Evolutionary conservation across 495 filamentous ascomycete genomes (phyloP), one percentile per base, ranked within the genome.

Genomic region (Neurospora sp.): DNA sequence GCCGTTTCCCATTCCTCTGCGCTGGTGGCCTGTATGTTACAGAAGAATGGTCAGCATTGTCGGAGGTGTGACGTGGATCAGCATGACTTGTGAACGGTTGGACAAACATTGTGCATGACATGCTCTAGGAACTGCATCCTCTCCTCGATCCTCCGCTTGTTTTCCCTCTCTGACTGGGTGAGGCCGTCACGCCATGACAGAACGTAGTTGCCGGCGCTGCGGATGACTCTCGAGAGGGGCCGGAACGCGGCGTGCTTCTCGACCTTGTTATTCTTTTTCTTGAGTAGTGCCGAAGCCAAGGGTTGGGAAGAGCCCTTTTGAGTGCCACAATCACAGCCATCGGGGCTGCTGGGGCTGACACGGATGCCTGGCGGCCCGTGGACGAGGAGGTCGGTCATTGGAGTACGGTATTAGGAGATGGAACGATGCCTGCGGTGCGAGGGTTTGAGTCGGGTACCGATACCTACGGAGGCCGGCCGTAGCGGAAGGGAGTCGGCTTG

Each of bases 1-100:
- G 87, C 89, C 69, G 76, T 81, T 74, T 87, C 81, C 91, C 92
- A 94, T 74, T 92, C 88, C 38, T 83, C 82, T 75, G 89, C 84
- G 14, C 86, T 88, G 74, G 85, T 85, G 22, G 91, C 90, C 90
- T 91, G 75, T 12, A 40, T 41, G 1, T 35, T 42, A 73, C 40
- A 74, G 74, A 45, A 16, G 27, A 37, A 44, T 40, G 71, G 39
- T 9, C 41, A 41, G 8, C 68, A 9, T 31, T 59, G 27, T 20
- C 37, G 22, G 17, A 35, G 16, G 20, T 17, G 8, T 8, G 16
- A 20, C 4, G 68, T 9, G 38, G 65, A 42, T 2, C 41, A 27
- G 37, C 59, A 27, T 68, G 41, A 37, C 75, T 71, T 70, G 27
- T 35, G 27, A 37, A 65, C 10, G 9, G 53, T 16, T 17, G 42